These are phyloP conservation scores for Podaxis carcinomalis DNA, from an alignment of 768 basidiomycete genomes.

Conservation along the genomic window DNA sequence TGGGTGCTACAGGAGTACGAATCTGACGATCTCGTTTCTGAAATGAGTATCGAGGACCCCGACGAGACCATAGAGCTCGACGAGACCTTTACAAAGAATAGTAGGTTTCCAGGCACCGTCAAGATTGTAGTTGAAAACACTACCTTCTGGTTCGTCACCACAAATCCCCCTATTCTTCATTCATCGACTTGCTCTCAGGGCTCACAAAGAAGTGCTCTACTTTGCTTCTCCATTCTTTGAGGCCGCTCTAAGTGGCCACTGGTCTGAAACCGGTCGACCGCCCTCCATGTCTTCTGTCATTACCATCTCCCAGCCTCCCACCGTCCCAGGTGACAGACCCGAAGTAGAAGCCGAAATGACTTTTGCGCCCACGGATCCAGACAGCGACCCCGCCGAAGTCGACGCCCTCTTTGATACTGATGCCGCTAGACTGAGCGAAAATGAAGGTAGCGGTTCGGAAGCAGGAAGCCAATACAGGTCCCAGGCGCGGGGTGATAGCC, in stretches of 20 bases:
- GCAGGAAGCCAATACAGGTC: conserved; percentile 24
- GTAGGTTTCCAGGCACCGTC: conserved; percentile 76
- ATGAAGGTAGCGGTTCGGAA: conserved; percentile 27
- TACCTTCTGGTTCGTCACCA: conserved; percentile 75
- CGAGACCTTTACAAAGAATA: conserved; percentile 67
- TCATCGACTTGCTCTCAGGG: conserved; percentile 42
- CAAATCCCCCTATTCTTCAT: not conserved
- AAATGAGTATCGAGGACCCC: conserved; percentile 61
- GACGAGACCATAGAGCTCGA: conserved; percentile 77
- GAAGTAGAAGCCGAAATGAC: conserved; percentile 47
- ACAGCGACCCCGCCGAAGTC: conserved; percentile 43
- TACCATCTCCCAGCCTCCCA: conserved; percentile 75
- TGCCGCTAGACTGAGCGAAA: conserved; percentile 29
- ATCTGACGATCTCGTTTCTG: conserved; percentile 63
- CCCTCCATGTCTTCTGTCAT: conserved; percentile 79
- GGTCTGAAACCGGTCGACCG: conserved; percentile 85
- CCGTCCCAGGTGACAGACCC: conserved; percentile 46
- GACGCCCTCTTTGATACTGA: conserved; percentile 39
- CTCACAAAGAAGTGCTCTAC: conserved; percentile 86
- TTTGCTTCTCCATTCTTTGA: conserved; percentile 97
- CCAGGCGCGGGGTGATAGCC: conserved; percentile 45
- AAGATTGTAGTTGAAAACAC: conserved; percentile 88
- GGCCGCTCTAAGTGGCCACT: conserved; percentile 84
- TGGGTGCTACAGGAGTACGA: conserved; percentile 79
- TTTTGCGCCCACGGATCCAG: conserved; percentile 54